Conservation (phyloP, 2,329 filamentous ascomycete genomes). For the Trichoderma semiorbis region DNA sequence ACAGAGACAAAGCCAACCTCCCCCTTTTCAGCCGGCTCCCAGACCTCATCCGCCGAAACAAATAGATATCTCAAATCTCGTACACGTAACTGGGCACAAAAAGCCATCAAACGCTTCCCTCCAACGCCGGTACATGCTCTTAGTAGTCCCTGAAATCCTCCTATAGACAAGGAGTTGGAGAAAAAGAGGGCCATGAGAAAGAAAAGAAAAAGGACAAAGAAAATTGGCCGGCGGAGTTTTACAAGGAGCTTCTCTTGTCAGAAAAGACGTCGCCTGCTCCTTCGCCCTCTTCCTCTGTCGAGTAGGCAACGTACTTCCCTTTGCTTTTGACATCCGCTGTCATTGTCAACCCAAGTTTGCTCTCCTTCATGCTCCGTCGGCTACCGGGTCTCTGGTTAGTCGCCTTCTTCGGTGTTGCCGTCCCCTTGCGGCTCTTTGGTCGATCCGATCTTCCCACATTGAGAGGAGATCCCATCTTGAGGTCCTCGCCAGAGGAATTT, state of each 20-base stretch:
- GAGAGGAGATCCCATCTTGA: constrained; percentile 27
- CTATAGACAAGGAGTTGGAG: background rate
- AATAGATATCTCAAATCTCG: background rate
- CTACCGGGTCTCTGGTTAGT: constrained; percentile 35
- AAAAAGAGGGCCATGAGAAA: background rate
- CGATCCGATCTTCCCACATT: constrained; percentile 36
- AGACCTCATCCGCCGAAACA: background rate
- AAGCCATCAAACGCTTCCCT: constrained; percentile 10
- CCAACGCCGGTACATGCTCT: constrained; percentile 13
- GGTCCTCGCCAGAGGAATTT: constrained; percentile 49
- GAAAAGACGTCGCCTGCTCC: constrained; percentile 29
- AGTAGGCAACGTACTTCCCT: constrained; percentile 44
- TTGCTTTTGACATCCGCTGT: constrained; percentile 42
- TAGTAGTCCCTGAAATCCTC: background rate
- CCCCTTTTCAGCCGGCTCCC: background rate
- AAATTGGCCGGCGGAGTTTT: background rate
- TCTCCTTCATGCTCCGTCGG: constrained; percentile 42
- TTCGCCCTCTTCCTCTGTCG: constrained; percentile 36
- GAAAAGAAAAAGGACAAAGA: background rate
- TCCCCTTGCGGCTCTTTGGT: constrained; percentile 28
- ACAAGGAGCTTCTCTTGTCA: constrained; percentile 44
- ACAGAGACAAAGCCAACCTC: background rate
- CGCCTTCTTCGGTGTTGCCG: constrained; percentile 28
- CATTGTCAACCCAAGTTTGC: constrained; percentile 27
- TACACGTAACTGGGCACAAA: background rate